These are phyloP conservation scores for Paramecium caudatum DNA, from an alignment of 73 alveolate species.

Conservation along the genomic window DNA sequence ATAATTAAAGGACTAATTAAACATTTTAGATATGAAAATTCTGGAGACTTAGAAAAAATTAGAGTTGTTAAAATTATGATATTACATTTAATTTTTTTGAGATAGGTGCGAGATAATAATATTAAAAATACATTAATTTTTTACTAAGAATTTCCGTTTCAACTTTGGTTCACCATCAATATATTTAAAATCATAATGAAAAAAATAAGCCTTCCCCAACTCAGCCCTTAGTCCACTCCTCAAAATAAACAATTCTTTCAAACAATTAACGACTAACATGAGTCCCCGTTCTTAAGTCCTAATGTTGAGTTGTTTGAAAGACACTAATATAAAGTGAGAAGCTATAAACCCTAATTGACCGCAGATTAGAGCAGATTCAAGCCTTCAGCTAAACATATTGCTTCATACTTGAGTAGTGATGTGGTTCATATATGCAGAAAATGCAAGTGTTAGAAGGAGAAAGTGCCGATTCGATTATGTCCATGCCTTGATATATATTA, in stretches of 20 bases:
- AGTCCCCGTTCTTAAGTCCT: constrained; percentile 10
- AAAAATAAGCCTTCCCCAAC: too few relatives aligned
- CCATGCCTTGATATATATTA: neutral
- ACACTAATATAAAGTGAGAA: neutral
- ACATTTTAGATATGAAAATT: neutral
- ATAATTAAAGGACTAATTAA: constrained; percentile 20
- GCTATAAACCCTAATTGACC: neutral
- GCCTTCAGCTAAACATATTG: too few relatives aligned
- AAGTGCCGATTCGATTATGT: neutral
- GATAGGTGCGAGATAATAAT: too few relatives aligned
- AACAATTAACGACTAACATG: neutral
- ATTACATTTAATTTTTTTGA: too few relatives aligned
- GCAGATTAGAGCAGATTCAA: too few relatives aligned
- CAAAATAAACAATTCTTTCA: neutral
- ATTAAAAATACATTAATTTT: too few relatives aligned
- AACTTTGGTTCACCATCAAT: too few relatives aligned
- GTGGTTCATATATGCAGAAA: constrained; percentile 6
- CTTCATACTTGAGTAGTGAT: too few relatives aligned
- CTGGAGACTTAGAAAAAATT: neutral
- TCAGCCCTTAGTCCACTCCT: constrained; percentile 27
- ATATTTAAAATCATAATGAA: too few relatives aligned
- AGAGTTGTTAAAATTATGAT: constrained; percentile 4
- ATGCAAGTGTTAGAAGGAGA: constrained; percentile 5
- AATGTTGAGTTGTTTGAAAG: neutral
- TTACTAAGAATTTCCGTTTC: too few relatives aligned